These are phyloP conservation scores for Vigna reflexopilosa DNA, from an alignment of 306 rosid genomes.

Conservation along the genomic window DNA sequence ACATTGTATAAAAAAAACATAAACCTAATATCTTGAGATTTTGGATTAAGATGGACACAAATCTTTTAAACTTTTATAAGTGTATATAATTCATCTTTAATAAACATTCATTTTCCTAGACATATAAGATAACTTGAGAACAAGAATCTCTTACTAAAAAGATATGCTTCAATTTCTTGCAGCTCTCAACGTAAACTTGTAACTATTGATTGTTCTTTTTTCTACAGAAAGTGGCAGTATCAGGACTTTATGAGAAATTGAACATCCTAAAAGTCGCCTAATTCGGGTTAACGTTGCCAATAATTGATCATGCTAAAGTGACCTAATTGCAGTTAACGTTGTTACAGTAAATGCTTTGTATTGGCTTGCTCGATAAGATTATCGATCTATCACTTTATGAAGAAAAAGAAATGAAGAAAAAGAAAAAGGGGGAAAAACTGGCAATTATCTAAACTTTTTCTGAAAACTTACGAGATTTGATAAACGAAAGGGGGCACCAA, in stretches of 20 bases:
- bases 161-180: no score
- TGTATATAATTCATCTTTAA: no score
- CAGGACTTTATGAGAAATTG: background rate
- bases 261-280: background rate
- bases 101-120: no score
- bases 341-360: background rate
- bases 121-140: no score
- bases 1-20: no score
- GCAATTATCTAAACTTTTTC: constrained; percentile 8
- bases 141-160: no score
- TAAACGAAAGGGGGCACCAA: constrained; percentile 42
- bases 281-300: background rate
- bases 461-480: constrained; percentile 20
- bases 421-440: constrained; percentile 10
- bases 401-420: background rate
- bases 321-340: background rate
- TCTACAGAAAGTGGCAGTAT: background rate
- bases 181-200: no score
- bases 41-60: no score
- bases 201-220: no score
- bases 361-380: no score
- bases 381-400: constrained; percentile 10
- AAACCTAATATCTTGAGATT: no score
- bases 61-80: no score
- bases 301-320: constrained; percentile 5